Evolutionary conservation across 257 asterid species (phyloP).

Genomic region (Solanum dulcamara): DNA sequence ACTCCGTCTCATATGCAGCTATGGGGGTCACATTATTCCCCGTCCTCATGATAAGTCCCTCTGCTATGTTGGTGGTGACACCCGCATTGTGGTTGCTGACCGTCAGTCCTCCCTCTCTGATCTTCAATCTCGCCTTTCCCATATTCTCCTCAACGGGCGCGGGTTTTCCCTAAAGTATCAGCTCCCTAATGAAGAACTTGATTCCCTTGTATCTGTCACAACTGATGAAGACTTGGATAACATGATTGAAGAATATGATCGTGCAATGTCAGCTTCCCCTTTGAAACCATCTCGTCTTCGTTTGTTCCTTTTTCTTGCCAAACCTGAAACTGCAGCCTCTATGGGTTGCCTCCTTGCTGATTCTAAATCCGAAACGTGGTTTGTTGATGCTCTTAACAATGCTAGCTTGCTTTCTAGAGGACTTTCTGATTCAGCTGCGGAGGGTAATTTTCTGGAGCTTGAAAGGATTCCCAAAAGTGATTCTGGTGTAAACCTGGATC

Average conservation of each 20-base stretch:
- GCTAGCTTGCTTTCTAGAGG: conserved; percentile 52
- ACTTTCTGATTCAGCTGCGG: conserved; percentile 49
- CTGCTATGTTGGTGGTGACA: conserved; percentile 70
- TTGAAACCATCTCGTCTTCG: conserved; percentile 52
- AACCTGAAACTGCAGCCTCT: conserved; percentile 57
- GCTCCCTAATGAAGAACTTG: conserved; percentile 72
- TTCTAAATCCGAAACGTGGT: conserved; percentile 72
- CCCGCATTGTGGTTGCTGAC: conserved; percentile 61
- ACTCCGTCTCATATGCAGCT: conserved; percentile 74
- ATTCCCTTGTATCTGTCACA: conserved; percentile 54
- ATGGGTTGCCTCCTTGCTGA: conserved; percentile 58
- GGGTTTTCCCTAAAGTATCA: conserved; percentile 55
- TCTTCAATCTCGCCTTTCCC: conserved; percentile 52
- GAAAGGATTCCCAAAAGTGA: conserved; percentile 15
- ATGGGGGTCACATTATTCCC: conserved; percentile 73
- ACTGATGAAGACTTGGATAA: conserved; percentile 68
- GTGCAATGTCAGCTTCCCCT: conserved; percentile 27
- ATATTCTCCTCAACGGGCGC: conserved; percentile 46
- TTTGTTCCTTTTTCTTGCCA: conserved; percentile 45
- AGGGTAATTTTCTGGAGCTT: conserved; percentile 32
- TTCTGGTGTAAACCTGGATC: conserved; percentile 14
- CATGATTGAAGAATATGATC: conserved; percentile 72
- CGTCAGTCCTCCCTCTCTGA: conserved; percentile 44
- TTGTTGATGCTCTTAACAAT: conserved; percentile 58
- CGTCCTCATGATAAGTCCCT: conserved; percentile 72